These are phyloP conservation scores for Pleurotus tuoliensis DNA, from an alignment of 768 basidiomycete genomes.

Conservation along the genomic window DNA sequence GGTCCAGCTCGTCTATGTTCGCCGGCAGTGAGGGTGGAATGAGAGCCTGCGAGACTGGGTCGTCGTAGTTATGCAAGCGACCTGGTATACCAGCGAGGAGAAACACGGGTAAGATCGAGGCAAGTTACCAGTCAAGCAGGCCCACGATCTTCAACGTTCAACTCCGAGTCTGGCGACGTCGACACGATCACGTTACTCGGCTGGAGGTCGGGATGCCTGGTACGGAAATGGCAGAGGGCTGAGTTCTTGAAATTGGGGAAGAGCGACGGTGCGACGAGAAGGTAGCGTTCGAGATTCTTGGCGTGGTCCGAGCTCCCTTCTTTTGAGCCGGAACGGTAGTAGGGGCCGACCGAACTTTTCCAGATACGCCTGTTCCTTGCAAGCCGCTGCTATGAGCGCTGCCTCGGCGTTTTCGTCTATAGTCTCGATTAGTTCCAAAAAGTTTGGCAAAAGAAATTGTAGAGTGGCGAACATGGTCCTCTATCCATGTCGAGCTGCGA, in stretches of 20 bases:
- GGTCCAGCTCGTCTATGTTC: conserved; percentile 35
- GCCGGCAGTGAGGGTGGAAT: conserved; percentile 39
- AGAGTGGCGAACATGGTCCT: conserved; percentile 47
- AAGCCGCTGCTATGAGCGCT: conserved; percentile 36
- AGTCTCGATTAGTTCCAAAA: conserved; percentile 24
- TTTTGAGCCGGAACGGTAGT: conserved; percentile 35
- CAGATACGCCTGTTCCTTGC: conserved; percentile 48
- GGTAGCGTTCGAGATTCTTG: conserved; percentile 46
- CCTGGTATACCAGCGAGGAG: conserved; percentile 44
- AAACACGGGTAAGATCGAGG: conserved; percentile 48
- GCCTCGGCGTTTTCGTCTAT: conserved; percentile 41
- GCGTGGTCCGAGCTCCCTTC: conserved; percentile 42
- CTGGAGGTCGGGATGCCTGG: conserved; percentile 53
- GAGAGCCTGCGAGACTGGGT: conserved; percentile 33
- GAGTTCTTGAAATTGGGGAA: conserved; percentile 29
- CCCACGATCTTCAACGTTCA: conserved; percentile 31
- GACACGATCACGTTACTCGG: conserved; percentile 46
- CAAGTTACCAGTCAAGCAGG: conserved; percentile 54
- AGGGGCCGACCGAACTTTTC: conserved; percentile 43
- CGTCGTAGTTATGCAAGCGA: conserved; percentile 44
- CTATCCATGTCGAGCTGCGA: conserved; percentile 43
- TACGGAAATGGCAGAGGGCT: conserved; percentile 37
- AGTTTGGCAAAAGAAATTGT: conserved; percentile 19
- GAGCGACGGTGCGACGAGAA: conserved; percentile 44
- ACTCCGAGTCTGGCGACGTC: conserved; percentile 37